Evolutionary conservation across 345 rosid genomes (phyloP).

Genomic region (Durio zibethinus): DNA sequence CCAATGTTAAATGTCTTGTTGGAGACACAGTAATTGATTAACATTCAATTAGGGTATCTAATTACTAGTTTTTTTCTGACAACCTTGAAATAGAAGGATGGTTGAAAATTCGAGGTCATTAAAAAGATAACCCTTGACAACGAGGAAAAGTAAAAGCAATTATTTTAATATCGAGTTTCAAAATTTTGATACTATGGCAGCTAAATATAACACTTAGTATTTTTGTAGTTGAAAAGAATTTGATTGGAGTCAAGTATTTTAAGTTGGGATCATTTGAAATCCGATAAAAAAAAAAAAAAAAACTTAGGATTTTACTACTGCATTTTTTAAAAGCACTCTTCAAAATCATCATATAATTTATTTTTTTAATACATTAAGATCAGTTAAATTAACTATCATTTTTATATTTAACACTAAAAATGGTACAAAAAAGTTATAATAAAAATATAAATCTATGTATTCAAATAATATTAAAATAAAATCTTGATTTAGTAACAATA

Average conservation of each 20-base stretch:
- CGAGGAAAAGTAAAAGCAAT: constrained; percentile 1
- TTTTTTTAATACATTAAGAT: too few species aligned
- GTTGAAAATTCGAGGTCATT: constrained; percentile 7
- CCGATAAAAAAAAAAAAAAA: too few species aligned
- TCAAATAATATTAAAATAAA: too few species aligned
- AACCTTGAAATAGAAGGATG: background rate
- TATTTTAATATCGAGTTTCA: background rate
- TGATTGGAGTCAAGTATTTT: background rate
- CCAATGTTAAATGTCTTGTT: background rate
- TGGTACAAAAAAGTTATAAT: too few species aligned
- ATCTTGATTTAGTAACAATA: too few species aligned
- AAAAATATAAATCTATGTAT: too few species aligned
- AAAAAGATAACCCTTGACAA: constrained; percentile 2
- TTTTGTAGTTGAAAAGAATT: background rate
- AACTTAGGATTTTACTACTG: too few species aligned
- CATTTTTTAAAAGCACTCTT: too few species aligned
- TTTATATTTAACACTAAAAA: too few species aligned
- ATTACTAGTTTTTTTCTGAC: background rate
- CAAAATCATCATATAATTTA: too few species aligned
- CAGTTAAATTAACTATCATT: too few species aligned
- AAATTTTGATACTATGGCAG: background rate
- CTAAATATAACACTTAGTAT: background rate
- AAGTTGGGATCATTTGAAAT: too few species aligned
- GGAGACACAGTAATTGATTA: background rate
- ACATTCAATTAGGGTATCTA: background rate